Conservation (phyloP, 2,329 filamentous ascomycete species). For the Tympanopsis confertula region DNA sequence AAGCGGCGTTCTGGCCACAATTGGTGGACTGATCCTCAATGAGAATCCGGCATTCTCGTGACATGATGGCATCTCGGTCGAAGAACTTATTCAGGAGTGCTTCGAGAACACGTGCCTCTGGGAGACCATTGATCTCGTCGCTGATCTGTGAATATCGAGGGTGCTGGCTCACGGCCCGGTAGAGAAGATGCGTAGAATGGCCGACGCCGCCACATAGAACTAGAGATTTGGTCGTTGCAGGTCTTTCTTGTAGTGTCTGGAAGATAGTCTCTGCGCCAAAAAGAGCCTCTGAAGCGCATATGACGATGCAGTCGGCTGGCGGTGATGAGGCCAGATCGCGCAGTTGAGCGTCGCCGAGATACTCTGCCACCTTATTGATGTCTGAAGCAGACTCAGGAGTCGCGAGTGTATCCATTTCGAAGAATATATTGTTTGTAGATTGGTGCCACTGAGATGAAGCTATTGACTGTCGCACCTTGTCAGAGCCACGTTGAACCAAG, state of each 20-base stretch:
- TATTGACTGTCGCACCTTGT: no score
- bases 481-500: no score
- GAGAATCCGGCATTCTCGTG: conserved; percentile 16
- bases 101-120: conserved; percentile 25
- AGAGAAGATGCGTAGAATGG: conserved; percentile 28
- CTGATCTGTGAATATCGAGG: conserved; percentile 13
- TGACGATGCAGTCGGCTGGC: conserved; percentile 20
- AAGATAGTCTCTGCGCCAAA: conserved; percentile 21
- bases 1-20: conserved; percentile 28
- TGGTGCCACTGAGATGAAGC: no score
- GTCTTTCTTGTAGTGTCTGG: conserved; percentile 12
- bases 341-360: conserved; percentile 15
- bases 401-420: neutral
- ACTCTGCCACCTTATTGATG: conserved; percentile 16
- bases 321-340: conserved; percentile 5
- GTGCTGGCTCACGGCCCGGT: conserved; percentile 22
- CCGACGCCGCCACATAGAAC: conserved; percentile 31
- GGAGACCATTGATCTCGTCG: conserved; percentile 15
- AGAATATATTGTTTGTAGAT: neutral
- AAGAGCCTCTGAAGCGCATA: conserved; percentile 26
- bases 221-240: conserved; percentile 17
- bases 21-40: conserved; percentile 31
- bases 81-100: conserved; percentile 18
- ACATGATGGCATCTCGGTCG: conserved; percentile 10
- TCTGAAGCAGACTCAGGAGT: conserved; percentile 4